These are phyloP conservation scores for Asterophora lycoperdoides DNA, from an alignment of 768 basidiomycete species.

Conservation along the genomic window DNA sequence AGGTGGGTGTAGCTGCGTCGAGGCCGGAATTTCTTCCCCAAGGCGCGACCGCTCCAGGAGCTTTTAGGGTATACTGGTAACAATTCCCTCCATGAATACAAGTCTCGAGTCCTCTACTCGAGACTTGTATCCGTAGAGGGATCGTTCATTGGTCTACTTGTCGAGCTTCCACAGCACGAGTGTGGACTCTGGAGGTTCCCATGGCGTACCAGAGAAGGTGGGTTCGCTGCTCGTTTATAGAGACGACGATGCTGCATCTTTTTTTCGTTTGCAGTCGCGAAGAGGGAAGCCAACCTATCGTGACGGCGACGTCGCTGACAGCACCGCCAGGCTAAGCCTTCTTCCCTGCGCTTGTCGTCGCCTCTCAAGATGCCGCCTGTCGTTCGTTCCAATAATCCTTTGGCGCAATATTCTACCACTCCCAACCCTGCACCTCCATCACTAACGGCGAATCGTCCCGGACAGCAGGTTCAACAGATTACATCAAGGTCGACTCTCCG, in stretches of 20 bases:
- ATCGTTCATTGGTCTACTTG: too few species aligned
- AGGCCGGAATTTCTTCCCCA: conserved; percentile 54
- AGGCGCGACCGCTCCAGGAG: conserved; percentile 65
- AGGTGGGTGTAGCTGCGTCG: not conserved
- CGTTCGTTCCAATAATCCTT: conserved; percentile 30
- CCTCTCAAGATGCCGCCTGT: conserved; percentile 1
- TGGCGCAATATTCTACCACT: conserved; percentile 23
- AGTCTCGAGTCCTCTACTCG: too few species aligned
- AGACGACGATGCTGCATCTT: too few species aligned
- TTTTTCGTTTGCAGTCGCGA: conserved; percentile 20
- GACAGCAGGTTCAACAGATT: conserved; percentile 23
- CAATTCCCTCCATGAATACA: too few species aligned
- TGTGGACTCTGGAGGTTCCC: conserved; percentile 27
- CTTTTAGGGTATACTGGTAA: too few species aligned
- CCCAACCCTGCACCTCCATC: conserved; percentile 15
- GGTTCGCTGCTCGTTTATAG: conserved; percentile 5
- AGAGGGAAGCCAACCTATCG: conserved; percentile 17
- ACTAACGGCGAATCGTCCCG: conserved; percentile 16
- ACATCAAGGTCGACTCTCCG: conserved; percentile 24
- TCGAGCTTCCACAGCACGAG: conserved; percentile 52
- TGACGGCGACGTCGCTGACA: conserved; percentile 17
- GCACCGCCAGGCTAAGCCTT: conserved; percentile 14
- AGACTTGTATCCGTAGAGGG: too few species aligned
- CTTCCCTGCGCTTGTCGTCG: conserved; percentile 16
- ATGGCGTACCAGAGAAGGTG: conserved; percentile 29